Evolutionary conservation across 2,329 filamentous ascomycete genomes (phyloP), one percentile per base, ranked within the genome.

Genomic region (Arthrobotrys megalospora): DNA sequence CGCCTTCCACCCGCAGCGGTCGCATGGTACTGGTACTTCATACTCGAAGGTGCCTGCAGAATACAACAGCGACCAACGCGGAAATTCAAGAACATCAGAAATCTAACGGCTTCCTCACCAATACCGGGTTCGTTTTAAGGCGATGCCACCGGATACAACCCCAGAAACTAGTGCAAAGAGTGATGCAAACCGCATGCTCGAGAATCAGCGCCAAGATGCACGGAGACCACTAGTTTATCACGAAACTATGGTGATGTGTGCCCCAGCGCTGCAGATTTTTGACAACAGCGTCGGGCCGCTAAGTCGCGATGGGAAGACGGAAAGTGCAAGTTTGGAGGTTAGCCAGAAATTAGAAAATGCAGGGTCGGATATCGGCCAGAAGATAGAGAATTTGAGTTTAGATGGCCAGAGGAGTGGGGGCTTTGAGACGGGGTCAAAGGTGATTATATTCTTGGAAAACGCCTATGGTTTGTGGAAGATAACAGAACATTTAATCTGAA

Each of bases 201-300:
- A 67, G 36, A 67, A 43, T 10, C 32, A 67, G n/a, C 48, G 34
- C 7, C 48, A 45, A 11, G 12, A 43, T 48, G 14, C 24, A 1
- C 48, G 1, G 4, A 16, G 12, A 10, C 36, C 36, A 10, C 36
- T 19, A 0, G 64, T 55, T 28, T 52, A 41, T 28, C 48, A 67
- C 55, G 48, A 67, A 38, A 67, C 64, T 1, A 55, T 55, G 47
- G 36, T 14, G 19, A 19, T 36, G 11, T 41, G 8, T 24, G n/a
- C 16, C 7, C 5, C 34, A 4, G 24, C 6, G 4, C 28, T 11
- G 1, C 11, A 8, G n/a, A 14, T 5, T 10, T 43, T 60, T 11
- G 55, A 60, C 8, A 43, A 43, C 11, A 60, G 34, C 19, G 34
- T 43, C n/a, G 21, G 55, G 10, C 24, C 14, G n/a, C 5, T 14